Base-by-base conservation (phyloP, 1,139 yeast genomes). In the Blastobotrys proliferans region DNA sequence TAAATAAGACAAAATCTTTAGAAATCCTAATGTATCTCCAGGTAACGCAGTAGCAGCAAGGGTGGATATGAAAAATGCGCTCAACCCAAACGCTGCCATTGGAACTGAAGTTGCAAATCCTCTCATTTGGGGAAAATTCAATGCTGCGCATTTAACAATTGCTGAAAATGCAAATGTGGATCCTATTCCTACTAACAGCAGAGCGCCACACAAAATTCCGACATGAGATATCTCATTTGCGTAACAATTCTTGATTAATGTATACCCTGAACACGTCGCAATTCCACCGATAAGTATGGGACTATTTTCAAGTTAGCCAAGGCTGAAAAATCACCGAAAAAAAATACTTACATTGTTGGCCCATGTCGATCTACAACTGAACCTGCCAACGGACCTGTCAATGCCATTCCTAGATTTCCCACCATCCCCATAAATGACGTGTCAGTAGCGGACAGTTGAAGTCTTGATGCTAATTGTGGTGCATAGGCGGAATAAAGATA, bases 401-500 rank as follows among this genome's bases (percentile, higher is more conserved):
- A 47, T 6, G 83, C 78, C 45, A 76, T 73, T 1, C 84, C 83
- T 30, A 79, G 60, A 27, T 79, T 76, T 3, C 84, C 86, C 24
- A 73, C 62, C 53, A 78, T 67, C 3, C 83, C 84, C 3, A 80
- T 73, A 20, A 70, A 61, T 25, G 81, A 74, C 10, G 80, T 67
- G 45, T 76, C 73, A 0, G 81, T 71, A 10, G 79, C 84, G 4
- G 72, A 58, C 48, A 80, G 71, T 16, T 64, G 62, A 38, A 80
- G 68, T 40, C 67, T 68, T 20, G 65, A 63, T 2, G 84, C 82
- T 49, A 79, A 65, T 55, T 79, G 85, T 3, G 86, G 84, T 36
- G 82, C 78, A 55, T 77, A 79, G 5, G 82, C 80, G 22, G 80
- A 74, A 58, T 77, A 79, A 42, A 79, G 64, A 56, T 79, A 79